These are phyloP conservation scores for Lanmaoa pseudosensibilis DNA, from an alignment of 768 basidiomycete species.

Conservation along the genomic window DNA sequence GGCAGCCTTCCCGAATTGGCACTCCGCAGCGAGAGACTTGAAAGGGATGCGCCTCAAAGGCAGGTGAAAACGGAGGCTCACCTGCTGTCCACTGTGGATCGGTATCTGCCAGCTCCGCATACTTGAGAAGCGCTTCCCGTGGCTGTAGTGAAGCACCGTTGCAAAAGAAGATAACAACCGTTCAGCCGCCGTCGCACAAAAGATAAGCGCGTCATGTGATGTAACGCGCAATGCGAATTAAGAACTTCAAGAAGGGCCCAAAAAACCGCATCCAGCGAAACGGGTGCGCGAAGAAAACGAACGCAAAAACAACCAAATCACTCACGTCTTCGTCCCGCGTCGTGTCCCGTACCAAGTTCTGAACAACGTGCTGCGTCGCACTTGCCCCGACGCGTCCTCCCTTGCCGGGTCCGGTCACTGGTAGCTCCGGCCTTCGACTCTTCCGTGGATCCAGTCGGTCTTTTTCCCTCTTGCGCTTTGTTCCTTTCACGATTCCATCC, in stretches of 20 bases:
- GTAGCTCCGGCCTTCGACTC: conserved; percentile 88
- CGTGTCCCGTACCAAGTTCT: conserved; percentile 89
- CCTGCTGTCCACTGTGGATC: conserved; percentile 87
- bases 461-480: conserved; percentile 88
- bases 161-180: conserved; percentile 16
- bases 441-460: conserved; percentile 87
- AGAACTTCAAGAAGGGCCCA: no score
- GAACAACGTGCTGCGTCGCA: conserved; percentile 96
- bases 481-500: conserved; percentile 61
- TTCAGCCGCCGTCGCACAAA: conserved; percentile 27
- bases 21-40: conserved; percentile 28
- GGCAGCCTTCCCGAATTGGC: conserved; percentile 28
- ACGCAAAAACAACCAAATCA: conserved; percentile 33
- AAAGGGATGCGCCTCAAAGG: conserved; percentile 11
- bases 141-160: conserved; percentile 56
- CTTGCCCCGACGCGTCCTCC: conserved; percentile 96
- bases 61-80: conserved; percentile 42
- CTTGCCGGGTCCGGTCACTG: conserved; percentile 88
- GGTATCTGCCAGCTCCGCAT: conserved; percentile 71
- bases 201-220: conserved; percentile 17
- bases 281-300: not conserved
- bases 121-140: conserved; percentile 93
- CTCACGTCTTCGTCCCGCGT: conserved; percentile 94
- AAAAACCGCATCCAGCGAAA: not conserved
- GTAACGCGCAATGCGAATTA: conserved; percentile 7